Percentiles rank a stretch among this genome's conserved stretches.
phyloP scores from a whole-genome alignment of 2,329 filamentous ascomycete species.

The Cladobotryum mycophilum region DNA sequence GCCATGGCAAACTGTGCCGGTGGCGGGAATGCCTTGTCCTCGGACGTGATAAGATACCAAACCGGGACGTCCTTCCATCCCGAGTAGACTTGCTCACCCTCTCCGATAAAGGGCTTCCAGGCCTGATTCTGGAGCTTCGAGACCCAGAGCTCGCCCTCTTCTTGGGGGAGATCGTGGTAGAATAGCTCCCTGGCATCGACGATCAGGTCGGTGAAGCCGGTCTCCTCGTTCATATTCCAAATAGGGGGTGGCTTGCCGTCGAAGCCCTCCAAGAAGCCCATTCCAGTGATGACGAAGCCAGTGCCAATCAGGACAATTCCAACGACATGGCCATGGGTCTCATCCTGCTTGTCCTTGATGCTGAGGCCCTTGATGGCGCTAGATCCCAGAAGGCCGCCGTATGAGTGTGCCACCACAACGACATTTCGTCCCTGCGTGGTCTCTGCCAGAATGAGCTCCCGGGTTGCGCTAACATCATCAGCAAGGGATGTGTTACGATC shows the following conservation, averaged over 20 bases:
- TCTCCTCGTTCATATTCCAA: conserved; percentile 34
- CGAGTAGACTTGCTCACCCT: conserved; percentile 36
- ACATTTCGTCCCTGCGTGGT: conserved; percentile 34
- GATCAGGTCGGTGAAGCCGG: conserved; percentile 35
- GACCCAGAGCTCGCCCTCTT: conserved; percentile 38
- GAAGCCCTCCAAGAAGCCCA: conserved; percentile 35
- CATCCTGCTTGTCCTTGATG: conserved; percentile 1
- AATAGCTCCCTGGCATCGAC: conserved; percentile 35
- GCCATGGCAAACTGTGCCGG: conserved; percentile 33
- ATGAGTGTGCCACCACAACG: conserved; percentile 43
- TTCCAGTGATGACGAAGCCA: conserved; percentile 33
- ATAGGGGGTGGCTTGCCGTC: conserved; percentile 36
- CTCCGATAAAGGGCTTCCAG: conserved; percentile 39
- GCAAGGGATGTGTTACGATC: conserved; percentile 32
- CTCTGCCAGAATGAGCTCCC: conserved; percentile 29
- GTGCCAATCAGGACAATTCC: conserved; percentile 40
- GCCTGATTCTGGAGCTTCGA: conserved; percentile 34
- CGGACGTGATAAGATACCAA: conserved; percentile 39
- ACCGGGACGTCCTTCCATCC: conserved; percentile 42
- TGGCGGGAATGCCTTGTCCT: conserved; percentile 36
- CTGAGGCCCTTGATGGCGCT: conserved; percentile 41
- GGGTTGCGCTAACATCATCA: conserved; percentile 36
- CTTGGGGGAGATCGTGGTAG: conserved; percentile 42
- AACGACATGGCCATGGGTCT: conserved; percentile 30
- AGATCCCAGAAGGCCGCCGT: conserved; percentile 40